Conservation (phyloP, 225 moss, liverwort and hornwort genomes). For the Thuidium tamariscinum region DNA sequence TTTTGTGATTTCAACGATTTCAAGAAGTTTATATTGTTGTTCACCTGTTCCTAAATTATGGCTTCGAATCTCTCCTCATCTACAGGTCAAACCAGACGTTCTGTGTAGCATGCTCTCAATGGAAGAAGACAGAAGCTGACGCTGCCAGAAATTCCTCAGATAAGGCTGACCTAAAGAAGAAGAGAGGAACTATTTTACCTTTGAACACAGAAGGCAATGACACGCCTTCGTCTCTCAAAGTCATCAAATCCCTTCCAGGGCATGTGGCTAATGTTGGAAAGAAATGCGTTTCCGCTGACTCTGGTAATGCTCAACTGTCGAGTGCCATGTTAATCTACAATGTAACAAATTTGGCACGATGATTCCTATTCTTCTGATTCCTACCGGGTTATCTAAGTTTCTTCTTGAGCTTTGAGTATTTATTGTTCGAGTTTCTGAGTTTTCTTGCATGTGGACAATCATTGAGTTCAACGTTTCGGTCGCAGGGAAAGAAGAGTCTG, state of each 20-base stretch:
- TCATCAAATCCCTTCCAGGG: conserved; percentile 13
- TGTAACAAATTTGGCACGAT: neutral
- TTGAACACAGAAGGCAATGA: neutral
- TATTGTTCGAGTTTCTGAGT: neutral
- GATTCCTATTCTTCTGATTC: neutral
- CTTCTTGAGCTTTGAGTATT: neutral
- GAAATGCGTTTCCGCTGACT: neutral
- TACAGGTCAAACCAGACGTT: conserved; percentile 20
- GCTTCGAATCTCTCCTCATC: neutral
- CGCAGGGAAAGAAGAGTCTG: conserved; percentile 1
- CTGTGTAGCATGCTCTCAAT: conserved; percentile 36
- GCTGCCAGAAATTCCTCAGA: neutral
- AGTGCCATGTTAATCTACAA: neutral
- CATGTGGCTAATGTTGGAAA: neutral
- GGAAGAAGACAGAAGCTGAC: conserved; percentile 1
- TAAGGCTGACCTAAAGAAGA: neutral
- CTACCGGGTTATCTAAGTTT: neutral
- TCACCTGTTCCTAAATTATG: neutral
- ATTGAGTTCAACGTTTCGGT: neutral
- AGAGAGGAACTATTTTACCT: neutral
- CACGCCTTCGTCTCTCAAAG: conserved; percentile 9
- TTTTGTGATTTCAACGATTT: neutral
- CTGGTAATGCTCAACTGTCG: neutral
- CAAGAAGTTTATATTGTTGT: neutral
- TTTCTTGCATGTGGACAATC: neutral